These are phyloP conservation scores for Stromatinia cepivora DNA, from an alignment of 2,329 filamentous ascomycete species.

Conservation along the genomic window DNA sequence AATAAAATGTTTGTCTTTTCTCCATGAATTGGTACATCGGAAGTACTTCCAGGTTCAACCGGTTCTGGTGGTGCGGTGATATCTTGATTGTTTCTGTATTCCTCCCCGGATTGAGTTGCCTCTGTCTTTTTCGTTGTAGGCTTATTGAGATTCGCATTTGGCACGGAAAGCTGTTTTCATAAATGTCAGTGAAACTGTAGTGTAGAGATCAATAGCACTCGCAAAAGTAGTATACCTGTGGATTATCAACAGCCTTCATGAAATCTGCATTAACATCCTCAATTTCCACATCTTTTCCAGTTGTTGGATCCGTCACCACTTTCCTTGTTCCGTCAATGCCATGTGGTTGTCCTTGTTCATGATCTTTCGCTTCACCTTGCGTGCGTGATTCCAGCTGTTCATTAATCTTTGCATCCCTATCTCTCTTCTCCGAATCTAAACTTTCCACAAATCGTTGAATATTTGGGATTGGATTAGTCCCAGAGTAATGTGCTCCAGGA, in stretches of 20 bases:
- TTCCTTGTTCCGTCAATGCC: conserved; percentile 50
- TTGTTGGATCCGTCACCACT: conserved; percentile 81
- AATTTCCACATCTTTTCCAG: conserved; percentile 81
- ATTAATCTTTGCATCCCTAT: conserved; percentile 72
- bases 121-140: conserved; percentile 71
- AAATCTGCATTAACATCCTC: conserved; percentile 74
- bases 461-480: conserved; percentile 33
- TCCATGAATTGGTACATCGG: conserved; percentile 91
- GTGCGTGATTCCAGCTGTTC: conserved; percentile 44
- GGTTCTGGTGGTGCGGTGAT: conserved; percentile 89
- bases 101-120: conserved; percentile 67
- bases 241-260: conserved; percentile 69
- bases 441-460: conserved; percentile 54
- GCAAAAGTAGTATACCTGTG: conserved; percentile 54
- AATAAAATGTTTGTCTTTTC: conserved; percentile 97
- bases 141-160: conserved; percentile 84
- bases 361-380: conserved; percentile 46
- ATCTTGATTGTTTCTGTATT: conserved; percentile 85
- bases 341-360: conserved; percentile 44
- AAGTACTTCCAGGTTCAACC: conserved; percentile 76
- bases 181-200: background rate
- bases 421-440: conserved; percentile 76
- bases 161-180: conserved; percentile 66
- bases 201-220: conserved; percentile 14
- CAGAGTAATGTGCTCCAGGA: conserved; percentile 30